phyloP scores from a whole-genome alignment of 345 rosid species.

The Salix dunnii region DNA sequence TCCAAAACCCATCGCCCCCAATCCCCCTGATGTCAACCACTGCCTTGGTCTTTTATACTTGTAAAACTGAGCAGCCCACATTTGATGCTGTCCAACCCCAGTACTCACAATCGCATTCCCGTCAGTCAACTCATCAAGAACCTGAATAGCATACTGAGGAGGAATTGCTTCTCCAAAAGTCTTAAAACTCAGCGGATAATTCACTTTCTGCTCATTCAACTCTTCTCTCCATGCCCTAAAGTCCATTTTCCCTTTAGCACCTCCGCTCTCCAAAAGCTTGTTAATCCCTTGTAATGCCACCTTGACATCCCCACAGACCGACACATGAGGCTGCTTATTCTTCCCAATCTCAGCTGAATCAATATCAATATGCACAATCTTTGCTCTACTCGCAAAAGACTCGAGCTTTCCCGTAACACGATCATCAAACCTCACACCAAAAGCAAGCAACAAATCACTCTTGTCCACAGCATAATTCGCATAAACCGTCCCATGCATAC shows the following conservation, averaged over 20 bases:
- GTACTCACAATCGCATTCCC: slow-evolving; percentile 89
- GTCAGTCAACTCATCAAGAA: slow-evolving; percentile 77
- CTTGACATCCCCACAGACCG: slow-evolving; percentile 84
- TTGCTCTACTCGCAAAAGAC: slow-evolving; percentile 90
- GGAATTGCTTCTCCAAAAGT: slow-evolving; percentile 88
- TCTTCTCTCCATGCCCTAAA: slow-evolving; percentile 73
- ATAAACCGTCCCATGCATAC: slow-evolving; percentile 95
- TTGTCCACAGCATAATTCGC: slow-evolving; percentile 91
- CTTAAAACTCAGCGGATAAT: slow-evolving; percentile 67
- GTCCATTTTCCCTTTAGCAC: slow-evolving; percentile 44
- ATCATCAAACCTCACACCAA: slow-evolving; percentile 97
- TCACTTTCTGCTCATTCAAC: slow-evolving; percentile 61
- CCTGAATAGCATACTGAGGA: slow-evolving; percentile 85
- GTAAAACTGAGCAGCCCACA: slow-evolving; percentile 99
- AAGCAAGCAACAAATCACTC: slow-evolving; percentile 81
- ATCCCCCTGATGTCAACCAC: slow-evolving; percentile 87
- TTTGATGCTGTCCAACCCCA: slow-evolving; percentile 98
- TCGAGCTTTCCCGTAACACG: slow-evolving; percentile 96
- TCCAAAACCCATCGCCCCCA: slow-evolving; percentile 99
- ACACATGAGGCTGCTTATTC: slow-evolving; percentile 94
- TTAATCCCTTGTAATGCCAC: slow-evolving; percentile 75
- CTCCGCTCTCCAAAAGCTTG: slow-evolving; percentile 51
- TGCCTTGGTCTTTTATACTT: slow-evolving; percentile 83
- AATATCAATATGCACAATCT: slow-evolving; percentile 92
- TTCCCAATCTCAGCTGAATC: slow-evolving; percentile 96